Percentiles rank a stretch among this genome's conserved stretches.
Evolutionary conservation across 2,329 filamentous ascomycete species (phyloP).

Genomic region (Cryphonectria radicalis): DNA sequence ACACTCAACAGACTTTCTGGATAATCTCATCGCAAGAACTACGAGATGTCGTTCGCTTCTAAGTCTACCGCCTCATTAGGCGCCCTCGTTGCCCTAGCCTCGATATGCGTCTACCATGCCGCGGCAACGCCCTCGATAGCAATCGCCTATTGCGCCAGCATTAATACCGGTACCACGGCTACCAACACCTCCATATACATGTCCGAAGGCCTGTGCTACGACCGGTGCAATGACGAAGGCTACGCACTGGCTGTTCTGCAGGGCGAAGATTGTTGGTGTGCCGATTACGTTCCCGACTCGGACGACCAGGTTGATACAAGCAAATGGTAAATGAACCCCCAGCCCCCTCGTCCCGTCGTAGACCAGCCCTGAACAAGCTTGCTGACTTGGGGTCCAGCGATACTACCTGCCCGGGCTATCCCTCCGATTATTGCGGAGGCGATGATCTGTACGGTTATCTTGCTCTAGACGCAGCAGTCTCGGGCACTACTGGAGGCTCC

Average conservation of each 20-base stretch:
- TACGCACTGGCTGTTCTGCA: slow-evolving; percentile 74
- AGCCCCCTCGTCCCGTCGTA: neutral
- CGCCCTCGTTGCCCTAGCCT: slow-evolving; percentile 31
- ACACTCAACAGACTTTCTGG: neutral
- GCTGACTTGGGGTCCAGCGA: slow-evolving; percentile 35
- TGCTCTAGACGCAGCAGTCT: slow-evolving; percentile 52
- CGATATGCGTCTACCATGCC: slow-evolving; percentile 33
- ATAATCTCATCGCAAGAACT: neutral
- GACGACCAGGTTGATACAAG: slow-evolving; percentile 43
- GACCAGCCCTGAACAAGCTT: too few species aligned
- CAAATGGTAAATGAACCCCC: slow-evolving; percentile 49
- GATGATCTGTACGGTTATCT: slow-evolving; percentile 69
- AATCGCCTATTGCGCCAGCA: slow-evolving; percentile 50
- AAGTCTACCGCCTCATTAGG: slow-evolving; percentile 16
- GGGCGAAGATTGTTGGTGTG: slow-evolving; percentile 72
- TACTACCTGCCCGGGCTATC: slow-evolving; percentile 69
- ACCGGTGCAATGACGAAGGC: slow-evolving; percentile 55
- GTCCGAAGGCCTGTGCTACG: slow-evolving; percentile 70
- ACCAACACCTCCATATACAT: slow-evolving; percentile 61
- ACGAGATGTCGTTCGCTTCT: slow-evolving; percentile 13
- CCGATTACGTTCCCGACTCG: slow-evolving; percentile 64
- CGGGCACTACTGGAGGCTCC: slow-evolving; percentile 54
- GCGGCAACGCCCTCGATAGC: slow-evolving; percentile 37
- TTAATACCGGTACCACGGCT: slow-evolving; percentile 49
- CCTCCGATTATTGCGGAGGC: slow-evolving; percentile 68